A percentile compares a stretch with the other conserved stretches of the same genome.
These are phyloP conservation scores for Saccharomyces hybrid DNA, from an alignment of 1,139 yeast genomes.

Conservation along the genomic window DNA sequence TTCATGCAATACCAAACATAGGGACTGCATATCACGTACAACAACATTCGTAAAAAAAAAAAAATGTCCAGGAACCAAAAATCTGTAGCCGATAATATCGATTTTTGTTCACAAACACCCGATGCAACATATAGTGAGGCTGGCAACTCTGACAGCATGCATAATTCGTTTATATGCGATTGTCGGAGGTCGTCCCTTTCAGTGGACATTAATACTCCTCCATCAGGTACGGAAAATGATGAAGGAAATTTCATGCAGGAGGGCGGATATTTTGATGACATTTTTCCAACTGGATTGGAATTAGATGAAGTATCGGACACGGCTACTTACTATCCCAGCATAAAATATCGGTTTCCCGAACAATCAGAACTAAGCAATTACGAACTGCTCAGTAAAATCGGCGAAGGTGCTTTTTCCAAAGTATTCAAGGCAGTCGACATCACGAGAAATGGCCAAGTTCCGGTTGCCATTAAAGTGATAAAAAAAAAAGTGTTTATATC, in stretches of 20 bases:
- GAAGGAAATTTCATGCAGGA: not conserved
- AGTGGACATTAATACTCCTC: not conserved
- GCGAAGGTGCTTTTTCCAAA: constrained; percentile 85
- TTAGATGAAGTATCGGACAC: not conserved
- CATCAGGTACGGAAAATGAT: not conserved
- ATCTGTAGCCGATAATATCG: not conserved
- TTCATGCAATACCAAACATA: not conserved
- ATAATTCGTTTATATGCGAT: not conserved
- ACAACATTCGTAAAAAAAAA: not conserved
- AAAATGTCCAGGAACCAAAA: not conserved
- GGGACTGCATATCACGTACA: not conserved
- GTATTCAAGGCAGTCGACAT: constrained; percentile 36
- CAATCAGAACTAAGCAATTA: constrained; percentile 23
- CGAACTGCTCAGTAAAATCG: constrained; percentile 38
- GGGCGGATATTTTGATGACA: not conserved
- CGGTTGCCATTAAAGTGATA: constrained; percentile 71
- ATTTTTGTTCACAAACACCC: not conserved
- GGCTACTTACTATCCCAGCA: constrained; percentile 3
- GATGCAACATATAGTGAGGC: not conserved
- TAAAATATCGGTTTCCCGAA: constrained; percentile 12
- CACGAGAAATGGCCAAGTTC: not conserved
- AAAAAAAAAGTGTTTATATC: constrained; percentile 36
- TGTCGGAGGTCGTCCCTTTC: not conserved
- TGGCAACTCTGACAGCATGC: not conserved
- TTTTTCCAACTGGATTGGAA: not conserved